A percentile compares a stretch with the other conserved stretches of the same genome.
These are phyloP conservation scores for Tylopilus vinaceipallidus DNA, from an alignment of 768 basidiomycete species.

Conservation along the genomic window DNA sequence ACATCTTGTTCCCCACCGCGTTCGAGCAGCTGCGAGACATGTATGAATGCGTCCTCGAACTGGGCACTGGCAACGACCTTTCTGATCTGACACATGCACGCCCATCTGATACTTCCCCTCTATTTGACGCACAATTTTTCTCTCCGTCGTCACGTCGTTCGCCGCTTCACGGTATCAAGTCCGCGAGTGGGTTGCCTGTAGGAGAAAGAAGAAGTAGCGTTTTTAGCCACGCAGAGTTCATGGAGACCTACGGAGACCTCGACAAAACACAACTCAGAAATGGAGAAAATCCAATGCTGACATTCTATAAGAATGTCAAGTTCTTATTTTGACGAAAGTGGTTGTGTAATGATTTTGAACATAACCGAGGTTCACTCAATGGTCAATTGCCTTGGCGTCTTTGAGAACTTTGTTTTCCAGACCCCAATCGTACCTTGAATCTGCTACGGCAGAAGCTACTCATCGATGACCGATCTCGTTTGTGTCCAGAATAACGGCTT, in stretches of 20 bases:
- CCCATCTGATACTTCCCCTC: conserved; percentile 45
- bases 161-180: conserved; percentile 68
- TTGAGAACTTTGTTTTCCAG: no score
- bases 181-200: conserved; percentile 74
- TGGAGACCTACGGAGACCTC: conserved; percentile 81
- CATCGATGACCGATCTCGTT: no score
- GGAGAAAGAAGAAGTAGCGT: conserved; percentile 82
- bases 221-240: conserved; percentile 85
- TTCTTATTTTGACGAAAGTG: conserved; percentile 66
- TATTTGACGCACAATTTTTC: conserved; percentile 67
- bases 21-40: conserved; percentile 84
- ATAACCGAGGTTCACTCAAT: no score
- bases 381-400: no score
- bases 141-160: conserved; percentile 53
- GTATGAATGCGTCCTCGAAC: conserved; percentile 81
- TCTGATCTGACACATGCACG: conserved; percentile 34
- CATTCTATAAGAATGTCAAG: conserved; percentile 92
- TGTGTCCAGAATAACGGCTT: no score
- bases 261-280: conserved; percentile 66
- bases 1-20: conserved; percentile 97
- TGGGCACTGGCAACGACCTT: conserved; percentile 21
- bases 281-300: conserved; percentile 86
- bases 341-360: no score
- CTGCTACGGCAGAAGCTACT: no score
- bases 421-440: no score